A percentile compares a stretch with the other conserved stretches of the same genome.
phyloP scores from a whole-genome alignment of 768 basidiomycete species.

The Lepiota venenata region DNA sequence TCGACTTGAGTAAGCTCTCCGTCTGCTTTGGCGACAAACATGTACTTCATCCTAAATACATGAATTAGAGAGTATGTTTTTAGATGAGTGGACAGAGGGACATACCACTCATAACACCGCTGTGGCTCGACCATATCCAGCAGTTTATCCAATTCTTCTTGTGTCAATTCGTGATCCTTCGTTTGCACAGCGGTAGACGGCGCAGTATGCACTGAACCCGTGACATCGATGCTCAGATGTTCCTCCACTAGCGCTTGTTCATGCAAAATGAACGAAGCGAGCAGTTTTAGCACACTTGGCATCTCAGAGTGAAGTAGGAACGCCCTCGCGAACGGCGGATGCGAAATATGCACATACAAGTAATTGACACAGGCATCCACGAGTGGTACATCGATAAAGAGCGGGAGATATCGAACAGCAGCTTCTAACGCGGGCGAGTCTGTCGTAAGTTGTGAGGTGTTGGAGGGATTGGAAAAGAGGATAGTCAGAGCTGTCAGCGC shows the following conservation, averaged over 20 bases:
- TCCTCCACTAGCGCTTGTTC: conserved; percentile 65
- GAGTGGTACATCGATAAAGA: conserved; percentile 66
- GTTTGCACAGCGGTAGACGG: conserved; percentile 45
- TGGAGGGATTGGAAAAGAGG: conserved; percentile 59
- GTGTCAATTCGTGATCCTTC: conserved; percentile 63
- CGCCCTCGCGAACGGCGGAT: conserved; percentile 71
- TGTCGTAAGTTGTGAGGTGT: conserved; percentile 47
- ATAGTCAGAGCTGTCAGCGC: conserved; percentile 57
- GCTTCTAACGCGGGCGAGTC: conserved; percentile 59
- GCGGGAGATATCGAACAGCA: conserved; percentile 68
- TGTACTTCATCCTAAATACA: conserved; percentile 77
- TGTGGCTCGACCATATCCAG: conserved; percentile 65
- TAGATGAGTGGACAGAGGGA: neutral
- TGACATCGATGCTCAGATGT: conserved; percentile 59
- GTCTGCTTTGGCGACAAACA: conserved; percentile 74
- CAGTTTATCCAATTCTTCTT: conserved; percentile 64
- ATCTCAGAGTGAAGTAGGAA: conserved; percentile 72
- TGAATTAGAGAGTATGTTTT: neutral
- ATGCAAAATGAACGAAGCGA: conserved; percentile 61
- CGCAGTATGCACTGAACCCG: conserved; percentile 53
- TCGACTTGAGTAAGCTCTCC: conserved; percentile 90
- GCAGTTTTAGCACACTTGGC: conserved; percentile 64
- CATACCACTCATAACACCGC: conserved; percentile 80
- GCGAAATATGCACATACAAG: conserved; percentile 71
- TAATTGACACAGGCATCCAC: conserved; percentile 73